These are phyloP conservation scores for Lactuca saligna DNA, from an alignment of 129 eudicot species.

Conservation along the genomic window DNA sequence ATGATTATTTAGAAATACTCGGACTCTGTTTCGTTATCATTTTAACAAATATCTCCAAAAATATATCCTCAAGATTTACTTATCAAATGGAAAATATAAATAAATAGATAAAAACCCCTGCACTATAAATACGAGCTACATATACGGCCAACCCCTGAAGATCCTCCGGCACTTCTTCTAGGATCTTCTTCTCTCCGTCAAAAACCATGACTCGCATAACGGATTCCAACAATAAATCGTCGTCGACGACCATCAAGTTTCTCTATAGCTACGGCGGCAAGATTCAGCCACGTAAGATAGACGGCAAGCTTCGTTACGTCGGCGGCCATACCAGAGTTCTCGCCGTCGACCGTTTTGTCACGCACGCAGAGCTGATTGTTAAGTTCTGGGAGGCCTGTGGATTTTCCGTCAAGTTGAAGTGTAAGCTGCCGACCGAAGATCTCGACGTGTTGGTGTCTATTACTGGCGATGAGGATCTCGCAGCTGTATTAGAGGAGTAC, in stretches of 20 bases:
- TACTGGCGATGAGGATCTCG: slow-evolving; percentile 63
- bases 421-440: slow-evolving; percentile 75
- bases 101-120: no score
- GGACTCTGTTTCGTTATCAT: no score
- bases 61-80: no score
- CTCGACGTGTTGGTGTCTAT: slow-evolving; percentile 65
- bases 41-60: no score
- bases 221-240: slow-evolving; percentile 4
- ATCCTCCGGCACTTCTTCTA: slow-evolving; percentile 1
- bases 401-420: slow-evolving; percentile 52
- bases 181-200: slow-evolving; percentile 22
- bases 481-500: slow-evolving; percentile 55
- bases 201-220: slow-evolving; percentile 23
- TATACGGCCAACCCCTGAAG: slow-evolving; percentile 20
- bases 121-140: no score
- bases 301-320: slow-evolving; percentile 61
- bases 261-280: slow-evolving; percentile 74
- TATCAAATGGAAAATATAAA: no score
- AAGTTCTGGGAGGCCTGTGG: slow-evolving; percentile 75
- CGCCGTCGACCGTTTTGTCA: slow-evolving; percentile 54
- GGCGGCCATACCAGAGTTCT: slow-evolving; percentile 84
- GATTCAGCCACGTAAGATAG: slow-evolving; percentile 59
- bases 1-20: no score
- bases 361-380: slow-evolving; percentile 57
- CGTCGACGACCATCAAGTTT: slow-evolving; percentile 39